These are phyloP conservation scores for Jackrogersella minutella DNA, from an alignment of 495 filamentous ascomycete genomes.

Conservation along the genomic window DNA sequence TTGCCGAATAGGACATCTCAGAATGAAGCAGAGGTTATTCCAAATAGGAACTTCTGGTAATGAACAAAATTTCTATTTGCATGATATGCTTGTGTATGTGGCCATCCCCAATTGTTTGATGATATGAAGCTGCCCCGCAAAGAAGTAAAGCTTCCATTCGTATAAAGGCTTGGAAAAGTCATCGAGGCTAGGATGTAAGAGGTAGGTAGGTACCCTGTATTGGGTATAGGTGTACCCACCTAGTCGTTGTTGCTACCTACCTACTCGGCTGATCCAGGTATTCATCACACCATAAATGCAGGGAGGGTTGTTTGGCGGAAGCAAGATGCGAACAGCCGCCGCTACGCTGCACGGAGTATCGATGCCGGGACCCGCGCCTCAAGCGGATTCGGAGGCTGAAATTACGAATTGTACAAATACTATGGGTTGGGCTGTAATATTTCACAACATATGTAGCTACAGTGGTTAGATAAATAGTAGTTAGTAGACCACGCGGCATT, in stretches of 20 bases:
- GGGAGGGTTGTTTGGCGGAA: slow-evolving; percentile 12
- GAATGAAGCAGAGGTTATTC: slow-evolving; percentile 44
- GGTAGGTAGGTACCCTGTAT: neutral
- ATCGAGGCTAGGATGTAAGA: neutral
- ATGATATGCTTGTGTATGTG: neutral
- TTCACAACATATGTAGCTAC: neutral
- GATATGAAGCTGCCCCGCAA: neutral
- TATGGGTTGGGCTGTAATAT: neutral
- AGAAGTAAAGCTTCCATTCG: neutral
- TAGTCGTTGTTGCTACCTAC: neutral
- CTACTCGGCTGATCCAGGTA: neutral
- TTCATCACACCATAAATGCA: slow-evolving; percentile 15
- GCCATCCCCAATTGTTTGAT: neutral
- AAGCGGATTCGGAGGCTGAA: slow-evolving; percentile 19
- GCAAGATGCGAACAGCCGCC: slow-evolving; percentile 9
- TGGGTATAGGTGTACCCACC: neutral
- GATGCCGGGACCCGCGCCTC: slow-evolving; percentile 7
- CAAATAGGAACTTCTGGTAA: slow-evolving; percentile 48
- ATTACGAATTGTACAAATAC: slow-evolving; percentile 5
- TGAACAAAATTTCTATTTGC: slow-evolving; percentile 42
- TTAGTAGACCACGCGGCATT: slow-evolving; percentile 15
- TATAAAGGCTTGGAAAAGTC: too few relatives aligned
- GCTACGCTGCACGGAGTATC: slow-evolving; percentile 17
- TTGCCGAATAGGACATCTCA: slow-evolving; percentile 44
- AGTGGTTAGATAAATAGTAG: slow-evolving; percentile 3